These are phyloP conservation scores for Globisporangium sylvaticum DNA, from an alignment of 352 stramenopile genomes.

Conservation along the genomic window DNA sequence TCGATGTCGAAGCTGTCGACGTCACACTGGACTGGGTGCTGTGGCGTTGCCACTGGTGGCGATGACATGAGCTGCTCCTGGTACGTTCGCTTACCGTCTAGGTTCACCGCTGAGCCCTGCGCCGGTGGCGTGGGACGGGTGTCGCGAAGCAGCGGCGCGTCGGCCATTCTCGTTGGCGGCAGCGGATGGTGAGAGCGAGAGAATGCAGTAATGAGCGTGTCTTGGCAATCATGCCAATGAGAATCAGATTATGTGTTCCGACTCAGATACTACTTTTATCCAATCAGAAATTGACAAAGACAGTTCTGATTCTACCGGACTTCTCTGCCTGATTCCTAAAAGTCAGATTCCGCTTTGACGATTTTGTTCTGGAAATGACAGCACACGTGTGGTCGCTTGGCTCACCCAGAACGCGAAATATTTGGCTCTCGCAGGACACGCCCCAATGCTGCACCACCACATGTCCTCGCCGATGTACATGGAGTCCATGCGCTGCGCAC, in stretches of 20 bases:
- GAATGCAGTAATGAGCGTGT: no score
- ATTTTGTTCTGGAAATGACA: no score
- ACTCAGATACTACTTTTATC: not conserved
- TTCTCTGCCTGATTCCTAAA: not conserved
- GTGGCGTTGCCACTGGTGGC: not conserved
- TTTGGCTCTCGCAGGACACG: no score
- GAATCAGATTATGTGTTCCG: not conserved
- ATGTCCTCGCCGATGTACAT: not conserved
- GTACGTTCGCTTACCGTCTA: no score
- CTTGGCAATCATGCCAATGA: not conserved
- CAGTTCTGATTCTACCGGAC: not conserved
- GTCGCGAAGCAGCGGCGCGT: not conserved
- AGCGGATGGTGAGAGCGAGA: no score
- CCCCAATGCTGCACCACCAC: not conserved
- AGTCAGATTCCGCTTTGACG: no score
- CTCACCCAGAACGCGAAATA: no score
- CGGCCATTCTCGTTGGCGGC: not conserved
- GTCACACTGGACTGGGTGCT: not conserved
- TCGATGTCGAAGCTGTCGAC: conserved; percentile 1
- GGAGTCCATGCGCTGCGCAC: not conserved
- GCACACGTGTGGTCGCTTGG: no score
- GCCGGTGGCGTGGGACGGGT: no score
- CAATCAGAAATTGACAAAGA: not conserved
- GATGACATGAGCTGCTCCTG: conserved; percentile 1
- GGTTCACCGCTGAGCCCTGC: no score